A percentile compares a stretch with the other conserved stretches of the same genome.
Evolutionary conservation across 2,329 filamentous ascomycete species (phyloP).

Genomic region (Chaetomium sp.): DNA sequence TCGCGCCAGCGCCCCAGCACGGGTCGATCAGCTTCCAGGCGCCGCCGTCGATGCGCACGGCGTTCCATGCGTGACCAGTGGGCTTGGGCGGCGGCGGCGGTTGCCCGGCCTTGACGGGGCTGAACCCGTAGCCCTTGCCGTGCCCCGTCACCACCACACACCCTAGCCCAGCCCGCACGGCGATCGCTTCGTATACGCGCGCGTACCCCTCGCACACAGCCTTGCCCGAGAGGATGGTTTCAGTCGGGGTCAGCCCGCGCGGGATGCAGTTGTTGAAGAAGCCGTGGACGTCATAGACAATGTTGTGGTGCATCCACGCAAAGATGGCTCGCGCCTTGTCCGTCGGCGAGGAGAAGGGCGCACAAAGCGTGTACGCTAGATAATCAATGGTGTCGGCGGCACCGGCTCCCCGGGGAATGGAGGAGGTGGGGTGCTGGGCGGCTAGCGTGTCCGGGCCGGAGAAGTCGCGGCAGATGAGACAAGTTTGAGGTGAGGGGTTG

Average conservation of each 20-base stretch:
- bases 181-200: constrained; percentile 76
- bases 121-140: constrained; percentile 83
- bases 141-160: constrained; percentile 74
- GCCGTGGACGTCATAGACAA: constrained; percentile 76
- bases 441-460: constrained; percentile 78
- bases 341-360: constrained; percentile 76
- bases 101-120: constrained; percentile 62
- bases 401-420: constrained; percentile 60
- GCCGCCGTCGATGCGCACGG: constrained; percentile 80
- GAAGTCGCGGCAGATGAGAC: constrained; percentile 86
- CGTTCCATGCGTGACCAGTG: constrained; percentile 86
- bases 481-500: constrained; percentile 45
- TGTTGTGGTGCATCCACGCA: constrained; percentile 93
- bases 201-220: constrained; percentile 95
- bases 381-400: constrained; percentile 63
- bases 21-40: constrained; percentile 89
- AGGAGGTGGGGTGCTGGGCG: constrained; percentile 70
- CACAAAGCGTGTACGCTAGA: constrained; percentile 76
- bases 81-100: constrained; percentile 64
- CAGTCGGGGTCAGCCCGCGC: constrained; percentile 64
- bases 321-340: constrained; percentile 94
- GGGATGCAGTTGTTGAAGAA: constrained; percentile 76
- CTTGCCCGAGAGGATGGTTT: constrained; percentile 73
- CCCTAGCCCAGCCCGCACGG: constrained; percentile 76
- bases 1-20: constrained; percentile 87